Evolutionary conservation across 1,284 basidiomycete species (phyloP).

Genomic region (Cryptococcus sp.): DNA sequence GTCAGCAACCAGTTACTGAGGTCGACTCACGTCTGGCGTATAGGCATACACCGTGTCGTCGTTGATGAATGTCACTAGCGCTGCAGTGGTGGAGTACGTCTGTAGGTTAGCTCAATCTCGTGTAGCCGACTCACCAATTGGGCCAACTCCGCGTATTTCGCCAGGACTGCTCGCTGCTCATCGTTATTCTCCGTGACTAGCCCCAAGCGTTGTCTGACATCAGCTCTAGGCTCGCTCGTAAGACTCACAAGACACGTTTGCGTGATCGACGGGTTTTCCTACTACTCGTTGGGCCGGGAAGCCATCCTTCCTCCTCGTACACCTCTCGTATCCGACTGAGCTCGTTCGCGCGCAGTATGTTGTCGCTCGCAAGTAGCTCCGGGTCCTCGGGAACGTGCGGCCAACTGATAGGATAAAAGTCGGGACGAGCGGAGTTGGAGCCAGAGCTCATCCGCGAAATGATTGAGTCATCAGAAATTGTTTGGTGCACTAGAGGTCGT

Average conservation of each 20-base stretch:
- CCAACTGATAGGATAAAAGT: neutral
- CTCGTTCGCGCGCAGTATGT: no score
- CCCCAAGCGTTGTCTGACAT: conserved; percentile 32
- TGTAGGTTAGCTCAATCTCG: neutral
- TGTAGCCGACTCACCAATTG: conserved; percentile 26
- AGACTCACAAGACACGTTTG: conserved; percentile 25
- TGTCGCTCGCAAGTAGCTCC: neutral
- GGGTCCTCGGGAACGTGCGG: neutral
- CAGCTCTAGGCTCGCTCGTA: neutral
- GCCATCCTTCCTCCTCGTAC: conserved; percentile 40
- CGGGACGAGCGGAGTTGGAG: neutral
- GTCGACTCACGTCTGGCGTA: neutral
- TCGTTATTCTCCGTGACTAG: conserved; percentile 27
- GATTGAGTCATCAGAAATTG: conserved; percentile 14
- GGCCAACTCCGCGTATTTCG: conserved; percentile 42
- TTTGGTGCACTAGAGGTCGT: conserved; percentile 14
- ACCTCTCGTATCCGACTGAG: conserved; percentile 20
- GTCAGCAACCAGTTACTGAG: neutral
- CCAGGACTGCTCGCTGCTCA: conserved; percentile 30
- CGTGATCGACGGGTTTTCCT: conserved; percentile 11
- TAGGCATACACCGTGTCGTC: conserved; percentile 2
- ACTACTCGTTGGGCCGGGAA: conserved; percentile 31
- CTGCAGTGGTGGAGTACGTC: conserved; percentile 25
- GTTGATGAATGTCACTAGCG: conserved; percentile 15
- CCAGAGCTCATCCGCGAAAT: neutral